Conservation (phyloP, 768 basidiomycete genomes). For the Lyophyllum semitale region DNA sequence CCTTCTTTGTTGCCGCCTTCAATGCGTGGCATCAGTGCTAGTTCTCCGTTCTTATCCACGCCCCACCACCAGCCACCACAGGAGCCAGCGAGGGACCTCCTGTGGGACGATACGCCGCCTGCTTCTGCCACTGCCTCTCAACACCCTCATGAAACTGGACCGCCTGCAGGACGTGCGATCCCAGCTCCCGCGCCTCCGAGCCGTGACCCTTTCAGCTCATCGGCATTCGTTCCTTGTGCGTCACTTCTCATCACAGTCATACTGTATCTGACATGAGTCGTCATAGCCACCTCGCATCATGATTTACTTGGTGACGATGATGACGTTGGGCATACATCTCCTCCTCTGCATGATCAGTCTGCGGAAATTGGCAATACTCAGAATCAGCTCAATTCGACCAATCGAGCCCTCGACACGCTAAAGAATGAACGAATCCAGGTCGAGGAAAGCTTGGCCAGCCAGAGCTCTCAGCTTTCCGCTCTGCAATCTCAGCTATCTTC, state of each 20-base stretch:
- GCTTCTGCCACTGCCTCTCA: conserved; percentile 46
- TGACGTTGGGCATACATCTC: conserved; percentile 45
- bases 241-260: background rate
- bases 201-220: conserved; percentile 55
- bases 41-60: conserved; percentile 41
- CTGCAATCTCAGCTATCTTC: conserved; percentile 83
- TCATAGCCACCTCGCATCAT: conserved; percentile 20
- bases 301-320: conserved; percentile 83
- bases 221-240: conserved; percentile 33
- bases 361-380: conserved; percentile 87
- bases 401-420: conserved; percentile 63
- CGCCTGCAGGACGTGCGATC: conserved; percentile 20
- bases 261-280: background rate
- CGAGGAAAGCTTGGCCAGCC: conserved; percentile 65
- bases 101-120: conserved; percentile 60
- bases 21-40: conserved; percentile 49
- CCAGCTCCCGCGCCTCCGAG: conserved; percentile 19
- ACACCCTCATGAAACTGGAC: conserved; percentile 32
- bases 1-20: conserved; percentile 80
- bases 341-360: conserved; percentile 69
- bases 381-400: conserved; percentile 84
- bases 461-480: conserved; percentile 74
- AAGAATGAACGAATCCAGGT: conserved; percentile 66
- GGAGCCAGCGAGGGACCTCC: conserved; percentile 47
- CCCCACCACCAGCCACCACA: conserved; percentile 40